phyloP scores from a whole-genome alignment of 176 grass and related monocot genomes.

The Saccharum spontaneum region DNA sequence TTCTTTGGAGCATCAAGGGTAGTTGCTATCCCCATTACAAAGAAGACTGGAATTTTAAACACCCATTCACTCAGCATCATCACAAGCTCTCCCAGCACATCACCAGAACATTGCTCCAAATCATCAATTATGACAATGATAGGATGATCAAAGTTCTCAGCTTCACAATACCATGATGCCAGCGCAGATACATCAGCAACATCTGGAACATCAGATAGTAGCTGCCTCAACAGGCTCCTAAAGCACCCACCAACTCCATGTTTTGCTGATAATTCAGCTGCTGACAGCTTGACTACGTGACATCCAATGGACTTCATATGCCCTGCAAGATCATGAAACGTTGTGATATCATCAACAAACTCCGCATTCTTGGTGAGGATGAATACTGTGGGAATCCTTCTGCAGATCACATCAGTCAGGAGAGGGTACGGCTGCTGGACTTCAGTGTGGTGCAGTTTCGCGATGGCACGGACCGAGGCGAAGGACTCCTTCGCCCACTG shows the following conservation, averaged over 20 bases:
- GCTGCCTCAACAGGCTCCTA: constrained; percentile 75
- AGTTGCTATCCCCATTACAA: constrained; percentile 85
- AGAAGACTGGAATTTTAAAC: constrained; percentile 88
- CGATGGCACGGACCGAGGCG: constrained; percentile 32
- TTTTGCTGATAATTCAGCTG: constrained; percentile 63
- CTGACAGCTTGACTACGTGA: constrained; percentile 65
- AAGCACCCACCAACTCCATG: constrained; percentile 64
- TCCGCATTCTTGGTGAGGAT: constrained; percentile 87
- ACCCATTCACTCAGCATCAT: constrained; percentile 84
- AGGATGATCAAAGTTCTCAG: constrained; percentile 62
- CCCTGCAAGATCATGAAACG: constrained; percentile 64
- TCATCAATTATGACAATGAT: constrained; percentile 90
- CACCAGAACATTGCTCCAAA: constrained; percentile 68
- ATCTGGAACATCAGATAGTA: constrained; percentile 61
- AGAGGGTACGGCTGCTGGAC: constrained; percentile 72
- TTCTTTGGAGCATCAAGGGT: constrained; percentile 80
- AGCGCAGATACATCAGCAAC: constrained; percentile 68
- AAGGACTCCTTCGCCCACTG: constrained; percentile 74
- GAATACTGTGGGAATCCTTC: constrained; percentile 62
- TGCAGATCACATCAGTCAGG: constrained; percentile 64
- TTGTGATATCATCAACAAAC: constrained; percentile 73
- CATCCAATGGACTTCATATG: constrained; percentile 69
- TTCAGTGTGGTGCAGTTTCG: constrained; percentile 24
- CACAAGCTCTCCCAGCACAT: constrained; percentile 74
- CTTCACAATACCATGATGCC: constrained; percentile 70